Base-by-base conservation (phyloP, 108 stramenopile species). In the Seminavis robusta region DNA sequence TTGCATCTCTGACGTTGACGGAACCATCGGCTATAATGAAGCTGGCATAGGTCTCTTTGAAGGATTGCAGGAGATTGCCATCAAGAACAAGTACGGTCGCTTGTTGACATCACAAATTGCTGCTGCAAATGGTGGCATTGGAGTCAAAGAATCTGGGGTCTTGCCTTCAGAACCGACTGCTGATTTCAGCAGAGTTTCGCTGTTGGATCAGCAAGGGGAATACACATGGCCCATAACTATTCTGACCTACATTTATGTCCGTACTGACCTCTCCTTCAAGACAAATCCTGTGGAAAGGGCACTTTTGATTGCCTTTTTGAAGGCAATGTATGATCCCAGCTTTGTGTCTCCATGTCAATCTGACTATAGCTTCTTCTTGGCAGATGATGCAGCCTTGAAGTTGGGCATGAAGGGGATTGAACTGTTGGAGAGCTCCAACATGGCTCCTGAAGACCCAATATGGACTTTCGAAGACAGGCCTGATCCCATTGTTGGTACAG, bases 11-110 rank as follows among this genome's bases (percentile, higher is more conserved):
- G 65, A 65, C 2, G 75, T 57, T 59, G 55, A 54, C 15, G 78
- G 76, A 17, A 52, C 79, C 17, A 84, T 84, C 41, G 83, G 83
- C 1, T 84, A 84, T 65, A 63, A 80, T 49, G 79, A 79, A 45
- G 33, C 61, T 13, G 76, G 76, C 3, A 79, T 80, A 28, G 83
- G 79, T 46, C 52, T 56, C 37, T 59, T 54, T 23, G 76, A 74
- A 27, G 33, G 36, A 3, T 48, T 80, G 17, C 31, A 27, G 4
- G 79, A 80, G 54, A 74, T 84, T 32, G 46, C 52, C 3, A 9
- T 84, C 31, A 29, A 45, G 42, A 80, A 84, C 56, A 52, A 32
- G 0, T 52, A 66, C 46, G 79, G 76, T 15, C 39, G 26, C 24
- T 69, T 63, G 46, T 23, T 75, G 39, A 63, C 74, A 31, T 41